Percentiles rank a stretch among this genome's conserved stretches.
Evolutionary conservation across 1,284 basidiomycete genomes (phyloP).

Genomic region (Exsudoporus floridanus): DNA sequence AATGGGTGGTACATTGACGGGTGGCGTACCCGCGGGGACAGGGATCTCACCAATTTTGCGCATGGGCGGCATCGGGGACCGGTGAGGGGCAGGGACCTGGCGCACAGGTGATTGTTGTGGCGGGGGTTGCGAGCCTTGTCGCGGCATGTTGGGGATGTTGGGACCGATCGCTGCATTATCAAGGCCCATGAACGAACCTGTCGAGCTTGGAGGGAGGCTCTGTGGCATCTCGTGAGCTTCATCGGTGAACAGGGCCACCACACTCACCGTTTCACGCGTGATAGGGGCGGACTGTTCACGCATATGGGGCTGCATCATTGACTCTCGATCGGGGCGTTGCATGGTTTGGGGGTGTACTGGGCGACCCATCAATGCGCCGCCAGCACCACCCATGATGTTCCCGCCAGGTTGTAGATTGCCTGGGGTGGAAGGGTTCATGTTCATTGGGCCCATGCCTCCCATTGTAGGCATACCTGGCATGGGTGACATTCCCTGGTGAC

Average conservation of each 20-base stretch:
- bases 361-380: slow-evolving; percentile 27
- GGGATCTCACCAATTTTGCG: slow-evolving; percentile 28
- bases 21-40: slow-evolving; percentile 13
- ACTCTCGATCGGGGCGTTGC: slow-evolving; percentile 27
- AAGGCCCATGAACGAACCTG: slow-evolving; percentile 27
- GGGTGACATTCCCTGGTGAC: slow-evolving; percentile 19
- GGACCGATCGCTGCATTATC: slow-evolving; percentile 18
- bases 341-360: slow-evolving; percentile 30
- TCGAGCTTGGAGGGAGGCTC: slow-evolving; percentile 26
- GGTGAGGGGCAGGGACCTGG: slow-evolving; percentile 18
- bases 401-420: slow-evolving; percentile 16
- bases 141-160: slow-evolving; percentile 15
- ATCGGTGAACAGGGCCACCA: neutral
- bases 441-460: slow-evolving; percentile 21
- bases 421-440: slow-evolving; percentile 16
- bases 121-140: slow-evolving; percentile 31
- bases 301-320: slow-evolving; percentile 28
- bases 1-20: slow-evolving; percentile 28
- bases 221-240: slow-evolving; percentile 8
- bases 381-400: slow-evolving; percentile 18
- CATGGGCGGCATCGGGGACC: slow-evolving; percentile 24
- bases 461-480: slow-evolving; percentile 20
- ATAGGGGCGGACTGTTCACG: slow-evolving; percentile 26
- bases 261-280: slow-evolving; percentile 28
- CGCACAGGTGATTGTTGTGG: slow-evolving; percentile 30